Percentiles rank a stretch among this genome's conserved stretches.
These are phyloP conservation scores for Excoecaria agallocha DNA, from an alignment of 345 rosid species.

Conservation along the genomic window DNA sequence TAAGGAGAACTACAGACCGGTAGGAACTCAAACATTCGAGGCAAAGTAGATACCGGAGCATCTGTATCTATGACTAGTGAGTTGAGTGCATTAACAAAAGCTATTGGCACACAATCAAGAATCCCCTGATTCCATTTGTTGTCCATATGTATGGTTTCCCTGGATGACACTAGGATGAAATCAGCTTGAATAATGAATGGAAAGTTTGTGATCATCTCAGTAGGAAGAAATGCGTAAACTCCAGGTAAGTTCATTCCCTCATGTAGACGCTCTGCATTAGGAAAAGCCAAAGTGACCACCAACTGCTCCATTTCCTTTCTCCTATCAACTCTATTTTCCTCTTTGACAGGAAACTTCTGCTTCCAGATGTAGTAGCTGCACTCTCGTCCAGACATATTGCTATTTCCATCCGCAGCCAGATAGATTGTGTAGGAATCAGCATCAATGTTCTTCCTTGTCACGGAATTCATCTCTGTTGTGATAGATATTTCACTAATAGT, in stretches of 20 bases:
- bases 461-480: constrained; percentile 45
- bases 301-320: constrained; percentile 69
- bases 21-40: constrained; percentile 53
- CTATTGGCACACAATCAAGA: constrained; percentile 53
- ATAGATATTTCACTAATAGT: constrained; percentile 54
- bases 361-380: constrained; percentile 69
- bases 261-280: constrained; percentile 50
- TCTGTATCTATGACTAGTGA: constrained; percentile 48
- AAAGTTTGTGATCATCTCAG: constrained; percentile 65
- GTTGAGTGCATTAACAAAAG: constrained; percentile 58
- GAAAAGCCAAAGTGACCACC: constrained; percentile 74
- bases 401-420: constrained; percentile 45
- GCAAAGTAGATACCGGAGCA: constrained; percentile 52
- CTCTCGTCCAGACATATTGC: constrained; percentile 21
- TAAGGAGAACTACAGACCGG: constrained; percentile 44
- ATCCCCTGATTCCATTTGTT: constrained; percentile 78
- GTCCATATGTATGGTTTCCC: constrained; percentile 63
- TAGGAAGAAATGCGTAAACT: constrained; percentile 72
- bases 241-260: constrained; percentile 54
- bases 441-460: constrained; percentile 62
- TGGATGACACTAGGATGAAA: constrained; percentile 63
- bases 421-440: constrained; percentile 65
- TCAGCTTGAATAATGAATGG: constrained; percentile 73
- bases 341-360: constrained; percentile 63
- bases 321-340: constrained; percentile 51